Evolutionary conservation across 768 basidiomycete genomes (phyloP).

Genomic region (Boletus reticulatus): DNA sequence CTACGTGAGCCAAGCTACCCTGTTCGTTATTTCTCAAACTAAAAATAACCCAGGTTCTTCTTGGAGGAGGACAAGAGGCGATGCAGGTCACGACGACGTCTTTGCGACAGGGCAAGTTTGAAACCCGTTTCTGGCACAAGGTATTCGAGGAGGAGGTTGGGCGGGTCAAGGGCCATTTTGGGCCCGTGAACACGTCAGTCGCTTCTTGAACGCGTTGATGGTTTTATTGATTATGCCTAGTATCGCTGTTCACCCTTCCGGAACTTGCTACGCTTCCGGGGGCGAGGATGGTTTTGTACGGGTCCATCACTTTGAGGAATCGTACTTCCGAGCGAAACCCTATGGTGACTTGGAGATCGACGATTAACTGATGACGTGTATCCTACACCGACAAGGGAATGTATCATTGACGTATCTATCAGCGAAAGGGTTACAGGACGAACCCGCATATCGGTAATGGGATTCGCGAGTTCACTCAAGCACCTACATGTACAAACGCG

Average conservation of each 20-base stretch:
- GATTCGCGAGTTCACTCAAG: no score
- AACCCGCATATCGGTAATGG: no score
- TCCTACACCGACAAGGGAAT: slow-evolving; percentile 9
- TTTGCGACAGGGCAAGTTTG: slow-evolving; percentile 92
- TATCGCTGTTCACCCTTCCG: slow-evolving; percentile 88
- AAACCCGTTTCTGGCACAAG: slow-evolving; percentile 97
- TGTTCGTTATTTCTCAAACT: neutral
- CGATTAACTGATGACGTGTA: slow-evolving; percentile 37
- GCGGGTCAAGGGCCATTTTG: slow-evolving; percentile 96
- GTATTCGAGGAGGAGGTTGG: slow-evolving; percentile 97
- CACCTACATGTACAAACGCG: slow-evolving; percentile 27
- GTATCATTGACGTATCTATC: neutral
- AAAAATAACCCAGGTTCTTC: slow-evolving; percentile 55
- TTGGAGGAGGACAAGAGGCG: slow-evolving; percentile 98
- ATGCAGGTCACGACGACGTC: slow-evolving; percentile 97
- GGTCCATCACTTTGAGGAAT: slow-evolving; percentile 92
- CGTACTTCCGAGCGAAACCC: slow-evolving; percentile 87
- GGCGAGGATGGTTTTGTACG: slow-evolving; percentile 96
- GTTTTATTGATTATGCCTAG: slow-evolving; percentile 39
- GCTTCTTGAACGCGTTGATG: neutral
- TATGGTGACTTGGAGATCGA: slow-evolving; percentile 86
- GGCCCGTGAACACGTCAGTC: slow-evolving; percentile 92
- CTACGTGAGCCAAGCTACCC: slow-evolving; percentile 52
- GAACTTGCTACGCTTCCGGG: slow-evolving; percentile 88
- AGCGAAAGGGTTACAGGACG: neutral